A percentile compares a stretch with the other conserved stretches of the same genome.
Evolutionary conservation across 495 filamentous ascomycete genomes (phyloP).

Genomic region (Bacidia rubella): DNA sequence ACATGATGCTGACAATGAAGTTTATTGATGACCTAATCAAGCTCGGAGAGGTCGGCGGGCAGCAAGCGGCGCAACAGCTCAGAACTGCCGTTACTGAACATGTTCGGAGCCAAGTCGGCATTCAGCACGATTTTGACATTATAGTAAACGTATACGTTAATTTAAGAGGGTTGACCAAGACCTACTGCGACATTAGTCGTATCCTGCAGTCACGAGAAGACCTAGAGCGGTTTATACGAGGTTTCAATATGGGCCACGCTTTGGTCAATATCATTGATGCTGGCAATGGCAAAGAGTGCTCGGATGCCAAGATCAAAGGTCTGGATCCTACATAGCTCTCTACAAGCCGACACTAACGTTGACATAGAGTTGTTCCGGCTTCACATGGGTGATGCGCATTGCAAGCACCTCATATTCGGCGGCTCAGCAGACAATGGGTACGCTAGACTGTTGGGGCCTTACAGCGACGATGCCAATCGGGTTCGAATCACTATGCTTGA

Average conservation of each 20-base stretch:
- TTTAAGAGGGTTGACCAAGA: conserved; percentile 19
- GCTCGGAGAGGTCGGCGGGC: conserved; percentile 18
- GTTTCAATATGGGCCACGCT: conserved; percentile 22
- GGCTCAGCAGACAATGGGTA: conserved; percentile 24
- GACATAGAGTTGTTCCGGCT: conserved; percentile 18
- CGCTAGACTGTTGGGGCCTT: conserved; percentile 19
- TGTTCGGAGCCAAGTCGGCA: conserved; percentile 6
- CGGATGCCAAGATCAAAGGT: conserved; percentile 24
- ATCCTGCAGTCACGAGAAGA: conserved; percentile 10
- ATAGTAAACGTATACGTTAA: conserved; percentile 24
- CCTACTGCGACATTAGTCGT: conserved; percentile 12
- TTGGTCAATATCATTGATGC: conserved; percentile 24
- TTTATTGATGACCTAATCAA: conserved; percentile 17
- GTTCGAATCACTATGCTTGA: conserved; percentile 21
- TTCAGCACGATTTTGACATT: conserved; percentile 15
- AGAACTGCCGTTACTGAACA: conserved; percentile 11
- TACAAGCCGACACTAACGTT: not conserved
- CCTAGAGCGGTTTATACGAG: conserved; percentile 20
- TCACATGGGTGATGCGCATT: conserved; percentile 19
- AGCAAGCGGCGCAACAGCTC: conserved; percentile 15
- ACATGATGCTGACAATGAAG: conserved; percentile 4
- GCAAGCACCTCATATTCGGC: conserved; percentile 21
- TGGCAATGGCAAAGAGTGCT: conserved; percentile 25
- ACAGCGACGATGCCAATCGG: conserved; percentile 8
- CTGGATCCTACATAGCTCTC: not conserved